Conservation (phyloP, 1,139 yeast species). For the Blastobotrys persicus region DNA sequence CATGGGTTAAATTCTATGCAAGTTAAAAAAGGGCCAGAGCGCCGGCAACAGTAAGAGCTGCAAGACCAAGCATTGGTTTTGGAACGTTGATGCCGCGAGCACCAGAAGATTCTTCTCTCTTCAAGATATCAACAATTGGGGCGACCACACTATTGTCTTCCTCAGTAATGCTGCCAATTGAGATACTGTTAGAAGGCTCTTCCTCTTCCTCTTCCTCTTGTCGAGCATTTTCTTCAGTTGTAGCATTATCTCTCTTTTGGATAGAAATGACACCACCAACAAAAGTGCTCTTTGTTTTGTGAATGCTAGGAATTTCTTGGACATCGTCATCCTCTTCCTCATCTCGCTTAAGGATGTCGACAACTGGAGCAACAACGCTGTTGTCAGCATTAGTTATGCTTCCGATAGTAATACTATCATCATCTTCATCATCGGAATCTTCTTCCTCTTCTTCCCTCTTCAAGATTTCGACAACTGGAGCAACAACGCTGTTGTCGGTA, state of each 20-base stretch:
- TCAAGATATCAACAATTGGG: slow-evolving; percentile 2
- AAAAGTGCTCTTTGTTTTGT: not conserved
- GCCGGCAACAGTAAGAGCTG: not conserved
- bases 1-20: too few species aligned
- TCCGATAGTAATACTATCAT: slow-evolving; percentile 2
- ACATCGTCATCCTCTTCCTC: not conserved
- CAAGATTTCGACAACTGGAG: not conserved
- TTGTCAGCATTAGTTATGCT: not conserved
- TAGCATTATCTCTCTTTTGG: slow-evolving; percentile 1
- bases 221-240: not conserved
- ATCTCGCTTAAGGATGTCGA: slow-evolving; percentile 3
- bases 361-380: slow-evolving; percentile 3
- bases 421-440: not conserved
- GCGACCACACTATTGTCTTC: slow-evolving; percentile 2
- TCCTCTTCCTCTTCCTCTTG: not conserved
- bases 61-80: slow-evolving; percentile 1
- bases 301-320: not conserved
- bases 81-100: not conserved
- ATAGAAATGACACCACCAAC: not conserved
- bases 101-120: not conserved
- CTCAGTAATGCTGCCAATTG: slow-evolving; percentile 1
- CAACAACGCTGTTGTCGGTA: not conserved
- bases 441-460: not conserved
- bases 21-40: too few species aligned
- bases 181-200: not conserved